Evolutionary conservation across 257 asterid species (phyloP), one percentile per base, ranked within the genome.

Genomic region (Galeopsis tetrahit): DNA sequence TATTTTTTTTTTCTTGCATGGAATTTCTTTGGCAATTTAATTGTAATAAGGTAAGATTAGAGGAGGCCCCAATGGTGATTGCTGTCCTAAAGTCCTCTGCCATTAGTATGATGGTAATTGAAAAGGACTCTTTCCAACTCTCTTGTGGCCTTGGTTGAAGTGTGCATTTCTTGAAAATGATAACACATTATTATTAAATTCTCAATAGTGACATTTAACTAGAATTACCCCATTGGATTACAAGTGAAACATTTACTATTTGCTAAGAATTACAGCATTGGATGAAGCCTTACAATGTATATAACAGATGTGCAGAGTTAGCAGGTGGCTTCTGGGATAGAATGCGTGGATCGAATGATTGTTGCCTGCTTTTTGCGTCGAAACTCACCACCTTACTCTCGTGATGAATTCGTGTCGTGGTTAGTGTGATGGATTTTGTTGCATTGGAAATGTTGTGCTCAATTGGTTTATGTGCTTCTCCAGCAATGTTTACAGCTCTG

Each of bases 401-500:
- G 5, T 77, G 69, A 35, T 77, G 88, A 58, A 84, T 82, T 73
- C 86, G 76, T 66, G 83, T 77, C 82, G 66, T 75, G 81, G 72
- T 59, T 58, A 89, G 84, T 15, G 76, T 48, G 14, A 68, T 40
- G 60, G 84, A 66, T 36, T 77, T 63, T 49, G 80, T 79, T 7
- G 69, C 49, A 46, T 46, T 77, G 31, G 76, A 53, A 48, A 46
- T 33, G 60, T 59, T 49, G 62, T 78, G 81, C 13, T 82, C 84
- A 33, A 65, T 74, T 63, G 70, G 5, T 72, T 71, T 73, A 38
- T 85, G 78, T n/a, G 83, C 90, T 68, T 84, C 89, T 48, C 81
- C 94, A 0, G 85, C 94, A 42, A 92, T 85, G 21, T 82, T 80
- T 14, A 90, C 91, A 21, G 95, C 92, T 76, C 86, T 88, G 36